phyloP scores from a whole-genome alignment of 2,329 filamentous ascomycete species.

The Whalleya microplaca region DNA sequence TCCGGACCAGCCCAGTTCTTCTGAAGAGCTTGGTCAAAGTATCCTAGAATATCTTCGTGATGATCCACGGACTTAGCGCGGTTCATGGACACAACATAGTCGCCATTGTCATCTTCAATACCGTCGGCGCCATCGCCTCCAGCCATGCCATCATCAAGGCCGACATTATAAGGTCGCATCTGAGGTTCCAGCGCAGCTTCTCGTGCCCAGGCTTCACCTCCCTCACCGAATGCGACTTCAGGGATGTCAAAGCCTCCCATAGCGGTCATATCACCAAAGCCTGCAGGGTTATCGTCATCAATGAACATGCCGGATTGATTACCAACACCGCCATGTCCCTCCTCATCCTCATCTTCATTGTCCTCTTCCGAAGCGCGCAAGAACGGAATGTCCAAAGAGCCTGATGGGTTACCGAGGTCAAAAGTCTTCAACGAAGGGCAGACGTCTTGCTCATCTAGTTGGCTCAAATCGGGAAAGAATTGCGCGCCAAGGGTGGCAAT shows the following conservation, averaged over 20 bases:
- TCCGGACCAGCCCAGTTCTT: constrained; percentile 99
- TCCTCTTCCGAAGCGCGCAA: constrained; percentile 86
- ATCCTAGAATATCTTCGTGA: constrained; percentile 95
- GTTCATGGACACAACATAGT: constrained; percentile 80
- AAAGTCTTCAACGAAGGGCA: constrained; percentile 95
- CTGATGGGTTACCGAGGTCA: constrained; percentile 84
- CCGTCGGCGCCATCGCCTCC: constrained; percentile 58
- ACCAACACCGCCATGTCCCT: constrained; percentile 54
- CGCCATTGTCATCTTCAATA: constrained; percentile 65
- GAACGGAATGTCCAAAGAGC: constrained; percentile 87
- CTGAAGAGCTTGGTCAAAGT: constrained; percentile 94
- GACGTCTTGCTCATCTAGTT: constrained; percentile 84
- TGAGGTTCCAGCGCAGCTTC: constrained; percentile 87
- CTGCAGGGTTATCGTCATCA: constrained; percentile 82
- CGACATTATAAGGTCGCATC: constrained; percentile 75
- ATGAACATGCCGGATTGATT: constrained; percentile 82
- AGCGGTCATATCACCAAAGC: constrained; percentile 78
- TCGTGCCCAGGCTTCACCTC: constrained; percentile 92
- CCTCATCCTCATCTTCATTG: constrained; percentile 64
- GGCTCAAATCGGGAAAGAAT: constrained; percentile 83
- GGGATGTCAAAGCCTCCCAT: constrained; percentile 72
- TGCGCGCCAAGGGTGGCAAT: constrained; percentile 72
- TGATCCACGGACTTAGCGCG: constrained; percentile 68
- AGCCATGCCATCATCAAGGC: constrained; percentile 57
- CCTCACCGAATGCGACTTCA: constrained; percentile 89